Percentiles rank a stretch among this genome's conserved stretches.
Evolutionary conservation across 768 basidiomycete genomes (phyloP).

Genomic region (Tephrocybe rancida): DNA sequence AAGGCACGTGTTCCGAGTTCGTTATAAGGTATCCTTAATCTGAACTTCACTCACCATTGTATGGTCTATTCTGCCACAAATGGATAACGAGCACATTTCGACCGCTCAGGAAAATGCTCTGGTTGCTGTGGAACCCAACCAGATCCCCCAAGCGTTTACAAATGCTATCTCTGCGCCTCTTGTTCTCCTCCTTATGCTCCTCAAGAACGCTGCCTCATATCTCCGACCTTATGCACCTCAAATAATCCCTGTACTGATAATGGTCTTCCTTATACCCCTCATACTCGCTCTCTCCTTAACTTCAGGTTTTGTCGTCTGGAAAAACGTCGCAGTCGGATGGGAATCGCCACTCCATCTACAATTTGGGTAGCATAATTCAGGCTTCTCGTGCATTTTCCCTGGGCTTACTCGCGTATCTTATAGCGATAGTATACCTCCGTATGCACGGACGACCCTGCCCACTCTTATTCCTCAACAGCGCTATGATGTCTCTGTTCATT

Average conservation of each 20-base stretch:
- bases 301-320: slow-evolving; percentile 79
- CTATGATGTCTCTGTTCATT: slow-evolving; percentile 74
- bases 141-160: slow-evolving; percentile 13
- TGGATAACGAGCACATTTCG: slow-evolving; percentile 20
- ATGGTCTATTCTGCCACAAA: slow-evolving; percentile 9
- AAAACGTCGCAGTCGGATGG: slow-evolving; percentile 71
- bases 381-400: background rate
- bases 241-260: slow-evolving; percentile 67
- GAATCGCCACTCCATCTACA: slow-evolving; percentile 68
- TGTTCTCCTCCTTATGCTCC: slow-evolving; percentile 15
- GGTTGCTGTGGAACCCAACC: background rate
- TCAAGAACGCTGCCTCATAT: slow-evolving; percentile 27
- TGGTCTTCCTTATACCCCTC: slow-evolving; percentile 62
- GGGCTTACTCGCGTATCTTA: slow-evolving; percentile 5
- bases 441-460: slow-evolving; percentile 57
- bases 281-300: slow-evolving; percentile 59
- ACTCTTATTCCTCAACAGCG: slow-evolving; percentile 59
- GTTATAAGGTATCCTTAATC: too few relatives aligned
- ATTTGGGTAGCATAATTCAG: slow-evolving; percentile 60
- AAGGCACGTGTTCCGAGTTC: slow-evolving; percentile 4
- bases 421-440: slow-evolving; percentile 69
- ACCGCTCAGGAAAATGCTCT: slow-evolving; percentile 14
- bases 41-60: background rate
- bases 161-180: slow-evolving; percentile 13
- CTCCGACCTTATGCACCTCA: slow-evolving; percentile 60